Evolutionary conservation across 2,329 filamentous ascomycete genomes (phyloP), one percentile per base, ranked within the genome.

Genomic region (Cyphellophora attinorum): DNA sequence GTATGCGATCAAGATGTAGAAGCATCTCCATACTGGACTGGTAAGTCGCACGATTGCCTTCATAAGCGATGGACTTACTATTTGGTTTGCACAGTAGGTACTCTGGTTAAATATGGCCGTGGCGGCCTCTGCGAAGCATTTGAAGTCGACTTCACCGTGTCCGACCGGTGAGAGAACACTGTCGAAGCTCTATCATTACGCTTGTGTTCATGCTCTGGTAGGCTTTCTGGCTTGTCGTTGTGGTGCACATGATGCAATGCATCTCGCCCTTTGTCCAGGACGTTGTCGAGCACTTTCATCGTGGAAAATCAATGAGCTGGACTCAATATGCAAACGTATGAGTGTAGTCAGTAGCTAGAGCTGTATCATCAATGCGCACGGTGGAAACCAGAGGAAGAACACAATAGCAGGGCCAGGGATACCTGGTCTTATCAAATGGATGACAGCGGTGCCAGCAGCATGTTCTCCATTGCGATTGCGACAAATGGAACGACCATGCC

Each of bases 1-100:
- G 10, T 39, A 58, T 38, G 29, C 55, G 17, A 36, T 58, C 32
- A 49, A 56, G 48, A 48, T 51, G 34, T 40, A 57, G 39, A 34
- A 52, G 35, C 51, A 50, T 50, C 29, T 44, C 42, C 47, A 50
- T 50, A 12, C 21, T 25, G n/a, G 8, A 25, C n/a, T n/a, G n/a
- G n/a, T n/a, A n/a, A n/a, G n/a, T n/a, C n/a, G n/a, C n/a, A n/a
- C n/a, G n/a, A 23, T n/a, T 50, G 47, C 33, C 40, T 28, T 32
- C 21, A 25, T 8, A 8, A 25, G n/a, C 21, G n/a, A 25, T 25
- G 8, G 21, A 25, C 21, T 8, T 25, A 25, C 21, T 25, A 25
- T 25, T 25, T 25, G n/a, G 21, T 25, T n/a, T 25, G 21, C n/a
- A n/a, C n/a, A n/a, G 21, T 25, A 8, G 21, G 21, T 8, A 25